phyloP scores from a whole-genome alignment of 2,329 filamentous ascomycete species.

The Zymoseptoria ardabiliae region DNA sequence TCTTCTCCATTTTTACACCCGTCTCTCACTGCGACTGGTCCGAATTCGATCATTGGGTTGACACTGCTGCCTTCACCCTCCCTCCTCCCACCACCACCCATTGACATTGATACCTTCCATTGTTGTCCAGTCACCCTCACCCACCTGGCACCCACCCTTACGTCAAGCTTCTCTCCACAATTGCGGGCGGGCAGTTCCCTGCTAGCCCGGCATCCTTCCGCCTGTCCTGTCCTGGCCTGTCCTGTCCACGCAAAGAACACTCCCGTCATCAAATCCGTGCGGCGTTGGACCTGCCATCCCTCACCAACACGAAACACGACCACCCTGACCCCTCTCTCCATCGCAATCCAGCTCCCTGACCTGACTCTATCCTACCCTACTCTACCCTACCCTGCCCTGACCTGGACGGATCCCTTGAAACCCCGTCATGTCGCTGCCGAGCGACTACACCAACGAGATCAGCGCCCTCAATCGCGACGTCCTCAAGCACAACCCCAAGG shows the following conservation, averaged over 20 bases:
- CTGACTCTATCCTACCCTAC: neutral
- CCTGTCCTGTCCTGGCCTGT: no score
- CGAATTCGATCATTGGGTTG: no score
- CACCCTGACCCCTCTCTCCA: neutral
- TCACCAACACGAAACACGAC: neutral
- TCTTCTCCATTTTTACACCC: no score
- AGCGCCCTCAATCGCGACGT: slow-evolving; percentile 57
- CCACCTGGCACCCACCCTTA: neutral
- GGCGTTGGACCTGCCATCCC: neutral
- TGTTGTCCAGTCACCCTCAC: no score
- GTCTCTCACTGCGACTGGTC: no score
- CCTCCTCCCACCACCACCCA: no score
- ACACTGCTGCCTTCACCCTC: no score
- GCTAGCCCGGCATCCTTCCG: no score
- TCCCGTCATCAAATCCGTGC: no score
- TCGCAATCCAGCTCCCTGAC: neutral
- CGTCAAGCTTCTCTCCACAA: neutral
- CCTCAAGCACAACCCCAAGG: slow-evolving; percentile 50
- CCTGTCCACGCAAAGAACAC: no score
- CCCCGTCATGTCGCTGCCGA: slow-evolving; percentile 35
- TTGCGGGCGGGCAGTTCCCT: no score
- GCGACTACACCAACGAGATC: slow-evolving; percentile 55
- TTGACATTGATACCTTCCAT: no score
- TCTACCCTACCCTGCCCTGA: neutral
- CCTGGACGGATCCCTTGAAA: neutral